phyloP scores from a whole-genome alignment of 2,329 filamentous ascomycete species.

The Penicillium psychrosexuale region DNA sequence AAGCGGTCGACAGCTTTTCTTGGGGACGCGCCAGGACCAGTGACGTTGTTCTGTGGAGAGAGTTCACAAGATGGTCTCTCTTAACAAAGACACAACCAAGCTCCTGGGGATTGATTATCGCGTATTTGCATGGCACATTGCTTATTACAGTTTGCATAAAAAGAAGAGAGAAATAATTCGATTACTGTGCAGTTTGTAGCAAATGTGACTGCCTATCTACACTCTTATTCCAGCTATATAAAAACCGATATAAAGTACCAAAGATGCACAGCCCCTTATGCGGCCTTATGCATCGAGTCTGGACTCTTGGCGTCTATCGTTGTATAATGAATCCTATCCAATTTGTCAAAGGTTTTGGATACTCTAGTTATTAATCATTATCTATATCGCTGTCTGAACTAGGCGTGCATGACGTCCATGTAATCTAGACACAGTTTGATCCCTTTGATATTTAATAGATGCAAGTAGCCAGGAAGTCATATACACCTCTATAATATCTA shows the following conservation, averaged over 20 bases:
- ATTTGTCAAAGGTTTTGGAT: not conserved
- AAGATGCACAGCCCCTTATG: slow-evolving; percentile 4
- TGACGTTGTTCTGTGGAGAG: slow-evolving; percentile 22
- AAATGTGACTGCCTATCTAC: not conserved
- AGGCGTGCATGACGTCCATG: slow-evolving; percentile 12
- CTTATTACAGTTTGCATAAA: not conserved
- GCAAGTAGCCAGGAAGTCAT: not conserved
- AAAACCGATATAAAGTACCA: not conserved
- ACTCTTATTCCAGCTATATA: not conserved
- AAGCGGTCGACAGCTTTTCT: slow-evolving; percentile 22
- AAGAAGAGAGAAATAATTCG: not conserved
- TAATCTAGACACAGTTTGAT: not conserved
- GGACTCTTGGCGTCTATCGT: not conserved
- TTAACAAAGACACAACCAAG: not conserved
- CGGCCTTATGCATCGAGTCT: not conserved
- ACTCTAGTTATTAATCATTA: not conserved
- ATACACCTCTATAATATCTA: not conserved
- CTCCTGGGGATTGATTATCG: not conserved
- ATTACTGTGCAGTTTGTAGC: not conserved
- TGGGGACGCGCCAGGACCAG: slow-evolving; percentile 18
- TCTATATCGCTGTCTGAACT: slow-evolving; percentile 7
- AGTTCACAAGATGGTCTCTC: slow-evolving; percentile 1
- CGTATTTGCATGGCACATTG: not conserved
- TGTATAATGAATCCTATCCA: too few species aligned
- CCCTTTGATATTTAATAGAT: not conserved